phyloP scores from a whole-genome alignment of 192 early-diverging fungal genomes.

The Backusella liffmaniae region DNA sequence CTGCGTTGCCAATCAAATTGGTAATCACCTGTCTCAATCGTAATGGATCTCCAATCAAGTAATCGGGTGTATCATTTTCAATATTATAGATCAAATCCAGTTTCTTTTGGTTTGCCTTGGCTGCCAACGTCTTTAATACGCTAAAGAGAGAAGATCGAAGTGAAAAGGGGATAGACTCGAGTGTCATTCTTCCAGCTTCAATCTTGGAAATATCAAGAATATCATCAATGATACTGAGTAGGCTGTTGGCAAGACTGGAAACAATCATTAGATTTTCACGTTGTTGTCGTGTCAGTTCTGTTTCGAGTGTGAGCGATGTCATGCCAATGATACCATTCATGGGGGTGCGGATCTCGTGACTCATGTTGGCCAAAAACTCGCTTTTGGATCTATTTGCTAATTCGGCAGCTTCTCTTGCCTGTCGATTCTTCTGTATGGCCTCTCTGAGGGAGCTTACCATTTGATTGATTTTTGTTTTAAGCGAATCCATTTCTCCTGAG shows the following conservation, averaged over 20 bases:
- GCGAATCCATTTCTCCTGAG: slow-evolving; percentile 81
- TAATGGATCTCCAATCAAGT: slow-evolving; percentile 72
- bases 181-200: slow-evolving; percentile 80
- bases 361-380: slow-evolving; percentile 67
- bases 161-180: slow-evolving; percentile 71
- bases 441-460: slow-evolving; percentile 79
- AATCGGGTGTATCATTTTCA: slow-evolving; percentile 67
- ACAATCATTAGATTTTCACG: slow-evolving; percentile 82
- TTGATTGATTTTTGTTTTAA: slow-evolving; percentile 83
- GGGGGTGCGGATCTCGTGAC: slow-evolving; percentile 75
- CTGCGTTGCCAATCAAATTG: slow-evolving; percentile 81
- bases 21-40: slow-evolving; percentile 78
- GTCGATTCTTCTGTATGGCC: slow-evolving; percentile 75
- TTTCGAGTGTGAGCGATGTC: slow-evolving; percentile 72
- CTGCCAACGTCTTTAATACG: slow-evolving; percentile 68
- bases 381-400: slow-evolving; percentile 79
- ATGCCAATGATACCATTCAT: slow-evolving; percentile 84
- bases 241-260: slow-evolving; percentile 65
- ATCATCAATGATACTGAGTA: slow-evolving; percentile 79
- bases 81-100: slow-evolving; percentile 65
- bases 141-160: slow-evolving; percentile 60
- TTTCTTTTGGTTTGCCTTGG: slow-evolving; percentile 74
- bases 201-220: slow-evolving; percentile 86
- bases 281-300: slow-evolving; percentile 75
- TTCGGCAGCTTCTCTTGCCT: slow-evolving; percentile 78